Conservation (phyloP, 2,329 filamentous ascomycete genomes). For the Neurospora sp. region DNA sequence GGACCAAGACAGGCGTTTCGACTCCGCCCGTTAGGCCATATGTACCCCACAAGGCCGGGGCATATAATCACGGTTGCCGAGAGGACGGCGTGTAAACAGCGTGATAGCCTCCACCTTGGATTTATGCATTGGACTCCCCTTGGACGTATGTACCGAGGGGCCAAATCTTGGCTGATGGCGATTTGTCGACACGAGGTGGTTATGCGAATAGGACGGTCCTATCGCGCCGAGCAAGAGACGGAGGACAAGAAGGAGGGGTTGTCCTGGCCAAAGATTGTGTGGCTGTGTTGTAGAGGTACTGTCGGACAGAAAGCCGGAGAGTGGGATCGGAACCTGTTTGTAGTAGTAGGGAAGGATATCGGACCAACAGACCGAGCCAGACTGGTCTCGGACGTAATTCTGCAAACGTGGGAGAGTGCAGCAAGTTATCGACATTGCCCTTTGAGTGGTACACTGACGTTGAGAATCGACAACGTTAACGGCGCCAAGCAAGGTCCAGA, state of each 20-base stretch:
- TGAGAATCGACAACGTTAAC: neutral
- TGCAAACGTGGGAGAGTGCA: neutral
- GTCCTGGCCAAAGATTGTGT: neutral
- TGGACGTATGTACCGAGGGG: neutral
- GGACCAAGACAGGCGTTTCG: neutral
- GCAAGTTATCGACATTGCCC: neutral
- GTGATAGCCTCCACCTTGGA: neutral
- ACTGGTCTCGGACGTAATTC: neutral
- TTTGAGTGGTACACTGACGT: neutral
- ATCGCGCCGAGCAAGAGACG: neutral
- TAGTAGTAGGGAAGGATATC: neutral
- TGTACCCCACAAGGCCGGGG: neutral
- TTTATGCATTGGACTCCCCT: neutral
- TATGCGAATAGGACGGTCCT: neutral
- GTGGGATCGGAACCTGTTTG: neutral
- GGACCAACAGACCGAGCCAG: neutral
- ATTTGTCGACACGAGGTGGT: neutral
- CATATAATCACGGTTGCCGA: neutral
- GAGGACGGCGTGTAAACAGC: neutral
- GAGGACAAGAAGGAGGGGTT: neutral
- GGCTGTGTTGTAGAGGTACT: neutral
- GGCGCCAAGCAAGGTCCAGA: neutral
- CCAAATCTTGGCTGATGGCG: neutral
- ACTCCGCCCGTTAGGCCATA: neutral
- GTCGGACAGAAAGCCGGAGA: neutral